Evolutionary conservation across 306 rosid genomes (phyloP), one percentile per base, ranked within the genome.

Genomic region (Cucumis cinereus): DNA sequence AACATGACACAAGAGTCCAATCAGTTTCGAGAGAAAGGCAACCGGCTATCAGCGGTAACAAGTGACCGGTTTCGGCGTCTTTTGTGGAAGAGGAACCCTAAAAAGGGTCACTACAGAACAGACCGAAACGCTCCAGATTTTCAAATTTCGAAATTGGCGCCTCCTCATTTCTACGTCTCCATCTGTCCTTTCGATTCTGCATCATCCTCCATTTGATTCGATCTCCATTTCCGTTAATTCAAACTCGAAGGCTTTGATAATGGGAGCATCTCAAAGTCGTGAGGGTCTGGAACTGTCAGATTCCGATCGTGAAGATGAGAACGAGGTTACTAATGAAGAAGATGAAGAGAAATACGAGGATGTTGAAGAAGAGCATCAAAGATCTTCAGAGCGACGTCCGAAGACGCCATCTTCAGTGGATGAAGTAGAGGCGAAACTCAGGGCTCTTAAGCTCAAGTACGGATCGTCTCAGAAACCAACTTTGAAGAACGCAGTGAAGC

Each of bases 241-340:
- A 50, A 50, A 50, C 55, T 50, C 23, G 41, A 50, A 66, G 69
- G 73, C 52, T 23, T 58, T 54, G 77, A 33, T 28, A 68, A 92
- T 92, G 99, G 99, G 99, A 19, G 92, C 79, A 3, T 49, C 79
- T 77, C 90, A 88, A 66, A 94, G 99, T 67, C 98, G 86, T 36
- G 90, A 87, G 36, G 91, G 83, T 43, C 80, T 88, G 3, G 91
- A 87, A 2, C 77, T 86, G 11, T 81, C 91, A 5, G 97, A 93
- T 49, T 83, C 93, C 1, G 88, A 82, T 62, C 49, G 41, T 20
- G 90, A 84, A 23, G 82, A 80, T 7, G 80, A 55, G 7, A 70
- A 52, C 26, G 84, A 84, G 24, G 77, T 77, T 9, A 76, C 70
- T 6, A 52, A 74, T 47, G 87, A 82, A 71, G 81, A 72, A 67